phyloP scores from a whole-genome alignment of 2,329 filamentous ascomycete genomes.

The Dactylonectria macrodidyma region DNA sequence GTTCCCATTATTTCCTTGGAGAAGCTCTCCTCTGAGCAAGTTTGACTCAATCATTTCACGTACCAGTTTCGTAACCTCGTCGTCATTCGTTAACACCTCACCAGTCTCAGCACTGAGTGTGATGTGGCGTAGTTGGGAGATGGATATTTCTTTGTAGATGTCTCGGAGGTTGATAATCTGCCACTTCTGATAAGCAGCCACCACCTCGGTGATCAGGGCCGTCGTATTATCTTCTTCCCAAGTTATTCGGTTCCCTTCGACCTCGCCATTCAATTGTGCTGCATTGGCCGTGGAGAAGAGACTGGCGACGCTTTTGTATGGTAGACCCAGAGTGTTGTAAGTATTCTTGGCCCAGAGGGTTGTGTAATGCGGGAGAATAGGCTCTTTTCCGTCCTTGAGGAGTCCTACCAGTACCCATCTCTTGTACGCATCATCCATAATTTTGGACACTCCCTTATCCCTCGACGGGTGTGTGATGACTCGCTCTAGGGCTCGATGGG shows the following conservation, averaged over 20 bases:
- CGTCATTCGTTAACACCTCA: conserved; percentile 56
- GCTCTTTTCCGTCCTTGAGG: conserved; percentile 75
- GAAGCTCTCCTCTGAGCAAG: conserved; percentile 68
- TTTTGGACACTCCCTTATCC: conserved; percentile 76
- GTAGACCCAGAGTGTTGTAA: conserved; percentile 72
- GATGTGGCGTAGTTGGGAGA: conserved; percentile 65
- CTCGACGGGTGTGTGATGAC: conserved; percentile 77
- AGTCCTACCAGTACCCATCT: conserved; percentile 88
- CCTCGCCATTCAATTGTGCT: conserved; percentile 74
- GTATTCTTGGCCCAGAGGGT: conserved; percentile 67
- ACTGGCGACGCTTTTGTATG: conserved; percentile 79
- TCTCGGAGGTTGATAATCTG: conserved; percentile 81
- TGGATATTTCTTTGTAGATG: conserved; percentile 76
- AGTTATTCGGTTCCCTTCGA: conserved; percentile 67
- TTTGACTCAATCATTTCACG: conserved; percentile 69
- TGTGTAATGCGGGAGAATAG: conserved; percentile 69
- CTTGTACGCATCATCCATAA: conserved; percentile 93
- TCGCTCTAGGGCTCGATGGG: conserved; percentile 73
- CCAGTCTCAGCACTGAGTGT: conserved; percentile 71
- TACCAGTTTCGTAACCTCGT: conserved; percentile 63
- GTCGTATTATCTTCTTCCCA: conserved; percentile 83
- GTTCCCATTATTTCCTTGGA: conserved; percentile 58
- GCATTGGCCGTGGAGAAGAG: conserved; percentile 74
- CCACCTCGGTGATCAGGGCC: conserved; percentile 78
- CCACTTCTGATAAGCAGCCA: conserved; percentile 81